Base-by-base conservation (phyloP, 495 filamentous ascomycete genomes). In the Penicillium verhagenii region DNA sequence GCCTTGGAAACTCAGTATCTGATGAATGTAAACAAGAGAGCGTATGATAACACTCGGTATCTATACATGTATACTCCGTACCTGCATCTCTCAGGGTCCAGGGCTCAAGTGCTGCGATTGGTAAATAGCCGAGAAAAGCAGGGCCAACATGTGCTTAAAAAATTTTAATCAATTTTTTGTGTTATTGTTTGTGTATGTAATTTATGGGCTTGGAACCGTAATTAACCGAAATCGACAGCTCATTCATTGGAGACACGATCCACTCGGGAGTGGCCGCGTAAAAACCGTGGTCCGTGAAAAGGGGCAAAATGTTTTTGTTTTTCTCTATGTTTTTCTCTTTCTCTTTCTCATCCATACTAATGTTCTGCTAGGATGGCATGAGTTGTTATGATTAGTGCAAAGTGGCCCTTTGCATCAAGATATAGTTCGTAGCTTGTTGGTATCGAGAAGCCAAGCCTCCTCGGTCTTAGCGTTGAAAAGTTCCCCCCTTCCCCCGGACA, bases 211-310 rank as follows among this genome's bases (percentile, higher is more conserved):
- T 35, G 14, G 33, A 35, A 13, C 33, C 14, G 33, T 35, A 35
- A 35, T 14, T 35, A 18, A 45, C 21, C 10, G 42, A 39, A 1
- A 26, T 23, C 7, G 4, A 21, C 24, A 1, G 28, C 42, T 25
- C 18, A n/a, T 26, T 8, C 42, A 16, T 47, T 50, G 28, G 19
- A 13, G 50, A 18, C 28, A 11, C n/a, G 26, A 26, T 52, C 57
- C 51, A 59, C 52, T 18, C 57, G 57, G 57, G 57, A 59, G 42
- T 16, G 47, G 24, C 57, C 57, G 57, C 26, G 40, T 13, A 31
- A 47, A 47, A 53, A 52, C 54, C 29, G 28, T 48, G 48, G 23
- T 52, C 4, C 18, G 21, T 16, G 19, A 23, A 26, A 54, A 19
- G 35, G 21, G 25, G 46, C 6, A 47, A 31, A 31, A 47, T 14